Evolutionary conservation across 306 rosid species (phyloP).

Genomic region (Morella rubra): DNA sequence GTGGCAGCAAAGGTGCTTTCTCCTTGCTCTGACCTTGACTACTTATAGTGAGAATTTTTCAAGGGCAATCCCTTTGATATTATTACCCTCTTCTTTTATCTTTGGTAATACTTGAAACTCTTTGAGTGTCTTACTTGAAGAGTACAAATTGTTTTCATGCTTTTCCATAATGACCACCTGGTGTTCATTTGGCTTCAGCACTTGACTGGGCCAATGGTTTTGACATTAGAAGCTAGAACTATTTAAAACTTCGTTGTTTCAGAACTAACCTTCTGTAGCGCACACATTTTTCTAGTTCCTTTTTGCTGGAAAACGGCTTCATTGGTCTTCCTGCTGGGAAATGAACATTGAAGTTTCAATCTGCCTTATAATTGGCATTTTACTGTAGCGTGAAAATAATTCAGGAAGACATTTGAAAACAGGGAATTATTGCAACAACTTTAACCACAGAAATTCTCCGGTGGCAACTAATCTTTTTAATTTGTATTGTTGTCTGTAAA

Average conservation of each 20-base stretch:
- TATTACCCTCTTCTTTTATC: not conserved
- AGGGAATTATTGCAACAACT: not conserved
- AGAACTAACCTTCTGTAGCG: not conserved
- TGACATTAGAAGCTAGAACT: not conserved
- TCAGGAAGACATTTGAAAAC: not conserved
- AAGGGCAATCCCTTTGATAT: not conserved
- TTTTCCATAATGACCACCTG: not conserved
- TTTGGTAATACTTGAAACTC: no score
- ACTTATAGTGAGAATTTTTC: not conserved
- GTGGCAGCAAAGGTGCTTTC: conserved; percentile 45
- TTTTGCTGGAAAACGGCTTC: not conserved
- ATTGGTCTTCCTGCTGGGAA: not conserved
- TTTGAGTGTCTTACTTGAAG: not conserved
- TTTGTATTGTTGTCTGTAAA: not conserved
- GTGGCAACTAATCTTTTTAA: not conserved
- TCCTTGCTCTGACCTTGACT: conserved; percentile 5
- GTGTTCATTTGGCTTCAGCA: not conserved
- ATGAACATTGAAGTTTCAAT: not conserved
- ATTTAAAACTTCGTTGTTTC: not conserved
- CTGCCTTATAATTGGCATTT: not conserved
- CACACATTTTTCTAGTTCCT: not conserved
- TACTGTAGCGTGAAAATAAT: not conserved
- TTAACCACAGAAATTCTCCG: not conserved
- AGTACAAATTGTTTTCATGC: not conserved
- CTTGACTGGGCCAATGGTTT: not conserved